Conservation (phyloP, 306 rosid genomes). For the Medicago truncatula region MtrunA17r5.0-ANR NC_053044.1:50841501-50842000, state of each 20-base stretch:
- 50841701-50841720: not conserved
- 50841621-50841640: constrained; percentile 23
- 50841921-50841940: no score
- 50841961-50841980: no score
- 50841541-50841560: not conserved
- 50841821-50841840: no score
- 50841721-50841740: not conserved
- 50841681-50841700: constrained; percentile 1
- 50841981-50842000: no score
- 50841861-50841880: no score
- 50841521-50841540: not conserved
- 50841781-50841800: no score
- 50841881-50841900: no score
- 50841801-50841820: no score
- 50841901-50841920: no score
- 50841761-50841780: no score
- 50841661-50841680: constrained; percentile 16
- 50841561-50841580: not conserved
- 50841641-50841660: constrained; percentile 7
- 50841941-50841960: no score
- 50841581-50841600: constrained; percentile 17
- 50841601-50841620: constrained; percentile 9
- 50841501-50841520: constrained; percentile 5
- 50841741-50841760: not conserved
- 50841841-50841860: no score